Evolutionary conservation across 2,329 filamentous ascomycete species (phyloP).

Genomic region (Fusarium compactum): DNA sequence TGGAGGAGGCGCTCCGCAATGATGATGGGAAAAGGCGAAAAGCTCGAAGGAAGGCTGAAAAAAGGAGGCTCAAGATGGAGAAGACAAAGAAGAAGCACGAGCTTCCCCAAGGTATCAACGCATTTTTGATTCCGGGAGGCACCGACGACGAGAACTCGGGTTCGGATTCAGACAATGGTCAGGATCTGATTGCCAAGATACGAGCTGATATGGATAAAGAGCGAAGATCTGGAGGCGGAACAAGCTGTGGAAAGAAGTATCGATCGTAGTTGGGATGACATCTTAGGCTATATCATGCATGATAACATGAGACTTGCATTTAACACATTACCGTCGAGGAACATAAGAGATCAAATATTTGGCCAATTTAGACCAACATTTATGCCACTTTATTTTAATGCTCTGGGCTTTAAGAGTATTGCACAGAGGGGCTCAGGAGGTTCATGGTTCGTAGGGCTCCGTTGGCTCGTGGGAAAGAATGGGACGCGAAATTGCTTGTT

Average conservation of each 20-base stretch:
- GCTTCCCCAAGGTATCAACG: slow-evolving; percentile 31
- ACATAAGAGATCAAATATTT: no score
- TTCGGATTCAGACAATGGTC: slow-evolving; percentile 20
- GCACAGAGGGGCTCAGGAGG: slow-evolving; percentile 12
- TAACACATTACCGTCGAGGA: no score
- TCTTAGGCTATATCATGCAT: not conserved
- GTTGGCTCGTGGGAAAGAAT: slow-evolving; percentile 10
- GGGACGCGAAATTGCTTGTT: slow-evolving; percentile 37
- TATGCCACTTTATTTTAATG: no score
- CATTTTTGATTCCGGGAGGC: slow-evolving; percentile 35
- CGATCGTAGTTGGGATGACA: not conserved
- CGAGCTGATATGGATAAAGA: slow-evolving; percentile 21
- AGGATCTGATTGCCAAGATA: slow-evolving; percentile 33
- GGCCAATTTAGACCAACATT: no score
- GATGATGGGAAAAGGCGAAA: not conserved
- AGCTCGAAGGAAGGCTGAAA: not conserved
- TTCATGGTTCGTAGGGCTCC: not conserved
- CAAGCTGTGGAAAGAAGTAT: slow-evolving; percentile 31
- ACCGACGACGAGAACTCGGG: slow-evolving; percentile 36
- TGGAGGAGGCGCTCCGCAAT: slow-evolving; percentile 37
- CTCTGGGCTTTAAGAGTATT: no score
- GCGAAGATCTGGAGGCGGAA: slow-evolving; percentile 22
- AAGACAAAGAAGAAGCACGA: slow-evolving; percentile 14
- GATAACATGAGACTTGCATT: slow-evolving; percentile 26
- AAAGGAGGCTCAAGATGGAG: slow-evolving; percentile 3